phyloP scores from a whole-genome alignment of 2,329 filamentous ascomycete species.

The Tothia fuscella region DNA sequence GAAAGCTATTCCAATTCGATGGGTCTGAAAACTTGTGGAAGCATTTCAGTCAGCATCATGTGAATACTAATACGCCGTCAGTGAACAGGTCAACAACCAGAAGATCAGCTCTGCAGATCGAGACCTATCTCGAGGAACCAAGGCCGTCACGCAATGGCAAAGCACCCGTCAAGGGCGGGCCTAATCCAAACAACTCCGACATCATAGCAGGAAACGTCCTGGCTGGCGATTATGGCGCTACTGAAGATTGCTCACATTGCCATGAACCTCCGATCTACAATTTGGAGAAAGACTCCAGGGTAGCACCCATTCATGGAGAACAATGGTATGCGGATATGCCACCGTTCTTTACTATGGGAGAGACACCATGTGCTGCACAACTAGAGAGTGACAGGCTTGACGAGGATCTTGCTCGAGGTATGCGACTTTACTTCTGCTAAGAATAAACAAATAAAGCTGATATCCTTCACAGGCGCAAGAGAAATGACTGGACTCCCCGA shows the following conservation, averaged over 20 bases:
- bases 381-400: background rate
- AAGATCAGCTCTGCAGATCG: no score
- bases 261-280: background rate
- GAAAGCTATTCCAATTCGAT: no score
- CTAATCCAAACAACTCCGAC: background rate
- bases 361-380: background rate
- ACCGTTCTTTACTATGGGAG: background rate
- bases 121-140: background rate
- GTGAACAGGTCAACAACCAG: no score
- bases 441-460: no score
- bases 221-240: background rate
- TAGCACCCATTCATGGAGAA: slow-evolving; percentile 2
- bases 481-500: no score
- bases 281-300: background rate
- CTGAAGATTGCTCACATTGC: background rate
- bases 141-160: background rate
- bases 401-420: slow-evolving; percentile 2
- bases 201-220: background rate
- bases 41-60: no score
- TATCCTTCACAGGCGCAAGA: no score
- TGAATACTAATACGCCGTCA: no score
- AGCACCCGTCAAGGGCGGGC: background rate
- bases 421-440: background rate
- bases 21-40: no score
- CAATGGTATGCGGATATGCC: slow-evolving; percentile 6